Conservation (phyloP, 2,329 filamentous ascomycete species). For the Pyrenophora seminiperda region DNA sequence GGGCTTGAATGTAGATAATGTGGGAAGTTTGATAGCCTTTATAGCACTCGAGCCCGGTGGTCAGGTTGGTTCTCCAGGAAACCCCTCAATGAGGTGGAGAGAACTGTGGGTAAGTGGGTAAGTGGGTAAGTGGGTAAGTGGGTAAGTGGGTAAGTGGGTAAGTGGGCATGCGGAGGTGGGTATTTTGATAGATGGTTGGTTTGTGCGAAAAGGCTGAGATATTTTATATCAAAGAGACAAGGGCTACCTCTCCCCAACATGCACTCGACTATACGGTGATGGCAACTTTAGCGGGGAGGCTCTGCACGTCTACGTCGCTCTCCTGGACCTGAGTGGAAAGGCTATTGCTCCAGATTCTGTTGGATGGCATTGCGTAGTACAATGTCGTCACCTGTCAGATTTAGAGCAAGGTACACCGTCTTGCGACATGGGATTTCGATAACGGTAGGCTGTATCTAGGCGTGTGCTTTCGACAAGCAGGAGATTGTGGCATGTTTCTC, state of each 20-base stretch:
- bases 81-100: slow-evolving; percentile 29
- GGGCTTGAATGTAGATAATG: slow-evolving; percentile 1
- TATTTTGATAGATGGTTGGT: slow-evolving; percentile 22
- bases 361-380: slow-evolving; percentile 18
- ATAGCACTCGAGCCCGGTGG: slow-evolving; percentile 13
- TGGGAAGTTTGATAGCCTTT: slow-evolving; percentile 20
- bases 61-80: slow-evolving; percentile 20
- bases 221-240: slow-evolving; percentile 28
- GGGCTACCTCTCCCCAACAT: slow-evolving; percentile 5
- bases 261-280: background rate
- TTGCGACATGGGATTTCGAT: slow-evolving; percentile 8
- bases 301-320: slow-evolving; percentile 21
- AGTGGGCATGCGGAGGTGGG: slow-evolving; percentile 32
- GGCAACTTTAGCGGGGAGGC: slow-evolving; percentile 18
- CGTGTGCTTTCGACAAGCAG: slow-evolving; percentile 18
- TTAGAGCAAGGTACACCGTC: slow-evolving; percentile 10
- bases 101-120: slow-evolving; percentile 32
- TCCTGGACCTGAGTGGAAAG: slow-evolving; percentile 20
- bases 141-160: slow-evolving; percentile 28
- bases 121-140: slow-evolving; percentile 16
- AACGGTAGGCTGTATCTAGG: slow-evolving; percentile 8
- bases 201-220: slow-evolving; percentile 15
- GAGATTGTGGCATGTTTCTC: slow-evolving; percentile 30
- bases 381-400: slow-evolving; percentile 27
- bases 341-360: slow-evolving; percentile 24